These are phyloP conservation scores for Quercus aquifolioides DNA, from an alignment of 306 rosid genomes.

Conservation along the genomic window DNA sequence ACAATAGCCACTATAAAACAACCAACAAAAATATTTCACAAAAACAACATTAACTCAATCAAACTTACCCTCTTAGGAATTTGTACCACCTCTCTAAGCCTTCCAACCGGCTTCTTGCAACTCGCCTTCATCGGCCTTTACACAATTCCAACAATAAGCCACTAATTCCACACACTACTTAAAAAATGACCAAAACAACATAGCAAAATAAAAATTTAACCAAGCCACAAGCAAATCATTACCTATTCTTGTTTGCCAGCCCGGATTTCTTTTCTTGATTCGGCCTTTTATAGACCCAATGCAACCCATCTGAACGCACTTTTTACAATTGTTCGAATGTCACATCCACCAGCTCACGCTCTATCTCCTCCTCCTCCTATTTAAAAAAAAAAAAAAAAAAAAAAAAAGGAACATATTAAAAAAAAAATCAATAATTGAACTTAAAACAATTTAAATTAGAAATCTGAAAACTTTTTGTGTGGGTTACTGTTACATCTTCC, in stretches of 20 bases:
- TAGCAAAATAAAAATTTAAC: not conserved
- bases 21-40: not conserved
- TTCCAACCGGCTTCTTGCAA: slow-evolving; percentile 74
- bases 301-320: slow-evolving; percentile 75
- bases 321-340: slow-evolving; percentile 83
- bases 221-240: not conserved
- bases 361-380: slow-evolving; percentile 50
- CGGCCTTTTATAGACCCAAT: slow-evolving; percentile 34
- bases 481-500: slow-evolving; percentile 5
- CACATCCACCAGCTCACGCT: slow-evolving; percentile 70
- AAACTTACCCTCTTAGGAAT: slow-evolving; percentile 71
- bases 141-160: slow-evolving; percentile 15
- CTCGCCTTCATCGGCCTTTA: slow-evolving; percentile 90
- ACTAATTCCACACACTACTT: slow-evolving; percentile 7
- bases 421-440: not conserved
- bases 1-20: not conserved
- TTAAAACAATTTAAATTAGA: not conserved
- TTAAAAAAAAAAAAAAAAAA: too few species aligned
- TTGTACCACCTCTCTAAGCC: slow-evolving; percentile 64
- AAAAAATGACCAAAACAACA: not conserved
- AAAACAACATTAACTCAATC: not conserved
- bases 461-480: not conserved
- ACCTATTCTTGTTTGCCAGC: slow-evolving; percentile 87
- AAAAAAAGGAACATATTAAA: not conserved
- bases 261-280: slow-evolving; percentile 45